phyloP scores from a whole-genome alignment of 2,329 filamentous ascomycete genomes.

The Coniella vitis region DNA sequence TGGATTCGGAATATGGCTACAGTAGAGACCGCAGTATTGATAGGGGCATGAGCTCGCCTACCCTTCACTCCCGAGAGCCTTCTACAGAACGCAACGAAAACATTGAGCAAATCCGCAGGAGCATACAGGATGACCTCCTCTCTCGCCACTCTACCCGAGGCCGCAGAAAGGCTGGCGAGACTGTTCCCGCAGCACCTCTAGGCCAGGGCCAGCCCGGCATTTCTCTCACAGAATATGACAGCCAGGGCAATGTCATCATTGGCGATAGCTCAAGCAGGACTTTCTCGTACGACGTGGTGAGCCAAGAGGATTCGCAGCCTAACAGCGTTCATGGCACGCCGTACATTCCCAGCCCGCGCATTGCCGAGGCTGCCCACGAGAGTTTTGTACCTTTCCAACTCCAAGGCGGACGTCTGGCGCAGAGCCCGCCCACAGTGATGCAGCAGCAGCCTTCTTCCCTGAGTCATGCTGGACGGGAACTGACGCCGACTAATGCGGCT shows the following conservation, averaged over 20 bases:
- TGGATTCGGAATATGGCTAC: slow-evolving; percentile 8
- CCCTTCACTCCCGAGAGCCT: slow-evolving; percentile 10
- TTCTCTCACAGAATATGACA: slow-evolving; percentile 10
- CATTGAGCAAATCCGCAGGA: slow-evolving; percentile 11
- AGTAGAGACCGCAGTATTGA: slow-evolving; percentile 3
- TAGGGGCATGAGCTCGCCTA: slow-evolving; percentile 1
- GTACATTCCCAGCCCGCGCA: slow-evolving; percentile 3
- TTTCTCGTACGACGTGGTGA: slow-evolving; percentile 11
- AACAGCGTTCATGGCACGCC: not conserved
- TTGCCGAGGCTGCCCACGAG: slow-evolving; percentile 10
- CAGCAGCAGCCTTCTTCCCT: not conserved
- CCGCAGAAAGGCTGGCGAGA: slow-evolving; percentile 12
- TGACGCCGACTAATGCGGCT: not conserved
- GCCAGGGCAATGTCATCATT: not conserved
- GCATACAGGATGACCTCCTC: slow-evolving; percentile 9
- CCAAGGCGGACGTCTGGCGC: slow-evolving; percentile 1
- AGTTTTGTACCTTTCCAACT: slow-evolving; percentile 9
- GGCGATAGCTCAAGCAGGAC: slow-evolving; percentile 1
- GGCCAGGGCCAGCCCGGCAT: slow-evolving; percentile 6
- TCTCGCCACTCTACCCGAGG: slow-evolving; percentile 11
- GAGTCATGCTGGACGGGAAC: not conserved
- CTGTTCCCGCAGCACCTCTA: slow-evolving; percentile 3
- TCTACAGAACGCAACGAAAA: slow-evolving; percentile 7
- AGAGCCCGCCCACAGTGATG: not conserved
- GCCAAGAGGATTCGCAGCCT: slow-evolving; percentile 3